These are phyloP conservation scores for Mastigamoeba balamuthi DNA, from an alignment of 78 protist species.

Conservation along the genomic window DNA sequence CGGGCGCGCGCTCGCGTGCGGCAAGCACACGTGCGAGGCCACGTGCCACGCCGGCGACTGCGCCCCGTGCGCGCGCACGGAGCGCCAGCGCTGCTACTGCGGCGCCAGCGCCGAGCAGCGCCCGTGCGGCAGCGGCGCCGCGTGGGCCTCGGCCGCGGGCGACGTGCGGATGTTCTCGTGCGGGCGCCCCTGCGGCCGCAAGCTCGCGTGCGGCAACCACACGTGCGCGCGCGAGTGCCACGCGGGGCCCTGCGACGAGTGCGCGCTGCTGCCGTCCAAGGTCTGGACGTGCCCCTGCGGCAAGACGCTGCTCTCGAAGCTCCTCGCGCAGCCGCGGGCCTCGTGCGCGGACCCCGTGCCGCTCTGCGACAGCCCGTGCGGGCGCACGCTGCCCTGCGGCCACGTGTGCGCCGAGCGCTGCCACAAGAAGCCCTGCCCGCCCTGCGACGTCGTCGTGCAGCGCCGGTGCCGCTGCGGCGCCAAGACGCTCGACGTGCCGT, in stretches of 20 bases:
- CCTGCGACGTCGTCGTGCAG: constrained; percentile 21
- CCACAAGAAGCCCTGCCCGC: constrained; percentile 36
- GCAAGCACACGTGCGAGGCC: constrained; percentile 23
- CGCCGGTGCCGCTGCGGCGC: constrained; percentile 34
- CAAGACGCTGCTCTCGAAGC: background rate
- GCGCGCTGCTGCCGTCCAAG: constrained; percentile 4
- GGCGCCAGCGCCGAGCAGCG: constrained; percentile 13
- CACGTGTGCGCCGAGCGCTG: constrained; percentile 36
- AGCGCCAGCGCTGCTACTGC: constrained; percentile 40
- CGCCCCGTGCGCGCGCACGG: background rate
- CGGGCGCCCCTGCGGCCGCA: background rate
- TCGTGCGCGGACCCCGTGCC: constrained; percentile 42
- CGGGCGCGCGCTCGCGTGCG: constrained; percentile 23
- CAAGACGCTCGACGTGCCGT: background rate
- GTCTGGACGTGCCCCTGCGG: constrained; percentile 7
- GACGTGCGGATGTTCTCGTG: constrained; percentile 13
- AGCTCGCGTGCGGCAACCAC: background rate
- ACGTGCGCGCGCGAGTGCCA: constrained; percentile 16
- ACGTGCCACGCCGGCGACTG: constrained; percentile 33
- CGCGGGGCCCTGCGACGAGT: constrained; percentile 36
- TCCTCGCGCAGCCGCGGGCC: background rate
- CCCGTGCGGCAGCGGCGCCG: constrained; percentile 22
- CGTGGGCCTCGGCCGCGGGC: background rate
- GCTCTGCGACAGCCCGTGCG: constrained; percentile 23
- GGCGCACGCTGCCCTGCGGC: constrained; percentile 13